phyloP scores from a whole-genome alignment of 2,329 filamentous ascomycete species.

The Tolypocladium ovalisporum region DNA sequence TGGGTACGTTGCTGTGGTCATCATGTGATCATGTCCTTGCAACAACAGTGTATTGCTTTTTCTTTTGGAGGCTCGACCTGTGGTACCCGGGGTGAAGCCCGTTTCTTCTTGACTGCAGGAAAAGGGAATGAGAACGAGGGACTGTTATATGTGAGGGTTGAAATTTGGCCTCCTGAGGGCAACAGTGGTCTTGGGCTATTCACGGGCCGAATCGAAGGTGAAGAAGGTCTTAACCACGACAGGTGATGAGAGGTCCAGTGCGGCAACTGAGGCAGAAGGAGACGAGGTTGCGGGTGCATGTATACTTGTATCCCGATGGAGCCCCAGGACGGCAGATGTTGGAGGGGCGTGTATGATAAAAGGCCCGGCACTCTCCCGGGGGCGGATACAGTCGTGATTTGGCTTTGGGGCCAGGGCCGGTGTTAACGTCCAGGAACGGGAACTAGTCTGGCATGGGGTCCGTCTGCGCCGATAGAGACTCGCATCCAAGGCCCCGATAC shows the following conservation, averaged over 20 bases:
- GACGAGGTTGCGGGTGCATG: conserved; percentile 30
- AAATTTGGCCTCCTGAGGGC: not conserved
- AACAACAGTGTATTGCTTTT: conserved; percentile 8
- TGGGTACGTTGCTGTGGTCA: conserved; percentile 49
- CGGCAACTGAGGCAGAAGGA: conserved; percentile 5
- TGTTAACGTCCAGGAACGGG: conserved; percentile 27
- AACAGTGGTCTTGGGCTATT: conserved; percentile 2
- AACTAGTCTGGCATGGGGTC: conserved; percentile 16
- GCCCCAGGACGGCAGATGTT: conserved; percentile 31
- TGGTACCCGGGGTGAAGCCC: not conserved
- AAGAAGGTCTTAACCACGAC: not conserved
- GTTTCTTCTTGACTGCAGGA: not conserved
- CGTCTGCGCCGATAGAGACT: not conserved
- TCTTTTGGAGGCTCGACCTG: not conserved
- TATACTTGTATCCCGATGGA: conserved; percentile 33
- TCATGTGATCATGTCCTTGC: conserved; percentile 42
- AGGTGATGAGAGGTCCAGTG: conserved; percentile 1
- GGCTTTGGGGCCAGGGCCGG: conserved; percentile 17
- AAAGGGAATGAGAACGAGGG: not conserved
- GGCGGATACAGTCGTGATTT: conserved; percentile 23
- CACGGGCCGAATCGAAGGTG: conserved; percentile 2
- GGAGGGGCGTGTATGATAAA: conserved; percentile 37
- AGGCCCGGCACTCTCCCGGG: conserved; percentile 37
- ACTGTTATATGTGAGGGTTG: not conserved
- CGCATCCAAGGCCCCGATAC: conserved; percentile 4